phyloP scores from a whole-genome alignment of 495 filamentous ascomycete genomes.

The Hypoxylon intermedium region DNA sequence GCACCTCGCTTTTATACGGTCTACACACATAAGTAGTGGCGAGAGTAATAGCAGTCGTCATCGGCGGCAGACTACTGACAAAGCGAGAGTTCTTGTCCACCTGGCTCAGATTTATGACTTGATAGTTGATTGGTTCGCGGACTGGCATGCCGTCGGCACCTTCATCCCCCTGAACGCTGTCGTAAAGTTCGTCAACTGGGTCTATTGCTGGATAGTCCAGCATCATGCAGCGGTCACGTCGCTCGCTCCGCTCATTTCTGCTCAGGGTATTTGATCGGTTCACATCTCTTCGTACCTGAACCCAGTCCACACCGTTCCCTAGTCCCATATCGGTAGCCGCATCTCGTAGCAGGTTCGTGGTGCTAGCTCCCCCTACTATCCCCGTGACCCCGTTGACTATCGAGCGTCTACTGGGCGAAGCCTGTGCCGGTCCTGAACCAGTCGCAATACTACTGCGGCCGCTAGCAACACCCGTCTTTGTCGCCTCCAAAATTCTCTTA shows the following conservation, averaged over 20 bases:
- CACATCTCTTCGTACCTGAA: slow-evolving; percentile 92
- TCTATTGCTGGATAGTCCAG: slow-evolving; percentile 87
- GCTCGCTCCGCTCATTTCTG: slow-evolving; percentile 81
- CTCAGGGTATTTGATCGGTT: slow-evolving; percentile 94
- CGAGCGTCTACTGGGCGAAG: slow-evolving; percentile 38
- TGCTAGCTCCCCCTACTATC: slow-evolving; percentile 58
- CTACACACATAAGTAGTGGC: slow-evolving; percentile 93
- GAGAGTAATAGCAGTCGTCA: slow-evolving; percentile 81
- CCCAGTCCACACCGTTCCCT: slow-evolving; percentile 79
- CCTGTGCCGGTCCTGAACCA: slow-evolving; percentile 52
- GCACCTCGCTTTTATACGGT: slow-evolving; percentile 93
- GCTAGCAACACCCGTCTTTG: slow-evolving; percentile 90
- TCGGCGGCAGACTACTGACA: slow-evolving; percentile 85
- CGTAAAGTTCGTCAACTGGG: slow-evolving; percentile 85
- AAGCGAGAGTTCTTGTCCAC: slow-evolving; percentile 98
- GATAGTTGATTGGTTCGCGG: slow-evolving; percentile 82
- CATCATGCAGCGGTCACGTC: slow-evolving; percentile 93
- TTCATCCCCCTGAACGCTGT: slow-evolving; percentile 89
- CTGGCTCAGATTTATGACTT: slow-evolving; percentile 74
- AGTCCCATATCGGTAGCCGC: slow-evolving; percentile 72
- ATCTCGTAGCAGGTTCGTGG: slow-evolving; percentile 49
- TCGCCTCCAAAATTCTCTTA: slow-evolving; percentile 93
- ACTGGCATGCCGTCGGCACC: slow-evolving; percentile 83
- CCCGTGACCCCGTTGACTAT: slow-evolving; percentile 53
- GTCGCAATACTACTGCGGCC: slow-evolving; percentile 83